A percentile compares a stretch with the other conserved stretches of the same genome.
Evolutionary conservation across 371 early-diverging fungal genomes (phyloP).

Genomic region (Mortierella sp.): DNA sequence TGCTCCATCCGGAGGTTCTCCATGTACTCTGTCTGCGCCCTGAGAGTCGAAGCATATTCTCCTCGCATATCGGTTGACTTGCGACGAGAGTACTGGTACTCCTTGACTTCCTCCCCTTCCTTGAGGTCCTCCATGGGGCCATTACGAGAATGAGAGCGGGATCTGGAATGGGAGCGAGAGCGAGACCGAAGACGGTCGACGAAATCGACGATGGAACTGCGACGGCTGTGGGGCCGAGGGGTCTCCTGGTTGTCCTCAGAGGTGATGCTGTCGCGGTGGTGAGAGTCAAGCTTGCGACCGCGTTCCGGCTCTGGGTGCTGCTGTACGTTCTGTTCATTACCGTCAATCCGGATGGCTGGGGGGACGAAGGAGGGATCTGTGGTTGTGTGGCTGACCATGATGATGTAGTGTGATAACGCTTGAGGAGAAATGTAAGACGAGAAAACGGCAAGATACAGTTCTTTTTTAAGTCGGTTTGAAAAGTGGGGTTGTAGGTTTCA

Average conservation of each 20-base stretch:
- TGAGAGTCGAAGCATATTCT: conserved; percentile 13
- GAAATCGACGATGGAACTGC: conserved; percentile 21
- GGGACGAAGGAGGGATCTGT: conserved; percentile 10
- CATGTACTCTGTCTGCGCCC: conserved; percentile 26
- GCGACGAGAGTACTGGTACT: conserved; percentile 21
- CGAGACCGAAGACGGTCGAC: conserved; percentile 32
- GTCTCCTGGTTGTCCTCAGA: conserved; percentile 1
- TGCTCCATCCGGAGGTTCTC: conserved; percentile 15
- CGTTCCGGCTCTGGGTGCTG: conserved; percentile 7
- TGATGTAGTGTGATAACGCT: not conserved
- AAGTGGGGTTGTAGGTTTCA: no score
- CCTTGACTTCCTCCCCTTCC: conserved; percentile 11
- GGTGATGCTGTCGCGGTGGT: conserved; percentile 3
- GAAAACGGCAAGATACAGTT: no score
- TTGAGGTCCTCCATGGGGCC: not conserved
- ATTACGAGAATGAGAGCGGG: conserved; percentile 14
- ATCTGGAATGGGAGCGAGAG: conserved; percentile 17
- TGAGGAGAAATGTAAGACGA: no score
- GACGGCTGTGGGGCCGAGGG: conserved; percentile 14
- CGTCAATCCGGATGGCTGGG: conserved; percentile 26
- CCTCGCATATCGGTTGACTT: conserved; percentile 24
- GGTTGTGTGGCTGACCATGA: conserved; percentile 1
- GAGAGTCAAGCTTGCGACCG: conserved; percentile 14
- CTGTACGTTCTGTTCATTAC: conserved; percentile 2
- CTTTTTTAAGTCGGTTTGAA: no score